Percentiles rank a stretch among this genome's conserved stretches.
phyloP scores from a whole-genome alignment of 306 rosid genomes.

The Citrullus mucosospermus region DNA sequence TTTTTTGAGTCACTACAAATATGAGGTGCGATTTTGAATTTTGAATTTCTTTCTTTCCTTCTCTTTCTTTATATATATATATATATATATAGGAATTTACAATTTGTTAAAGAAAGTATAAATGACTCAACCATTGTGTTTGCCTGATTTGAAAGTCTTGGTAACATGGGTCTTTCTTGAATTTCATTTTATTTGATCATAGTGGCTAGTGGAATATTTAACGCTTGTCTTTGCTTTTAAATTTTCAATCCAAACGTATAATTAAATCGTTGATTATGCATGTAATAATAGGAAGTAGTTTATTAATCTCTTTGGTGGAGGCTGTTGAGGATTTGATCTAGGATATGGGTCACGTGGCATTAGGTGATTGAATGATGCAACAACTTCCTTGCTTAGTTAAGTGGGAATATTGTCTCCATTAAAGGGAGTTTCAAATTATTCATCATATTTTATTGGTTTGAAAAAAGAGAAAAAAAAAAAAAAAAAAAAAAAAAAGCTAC shows the following conservation, averaged over 20 bases:
- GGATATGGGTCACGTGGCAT: background rate
- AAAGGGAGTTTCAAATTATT: background rate
- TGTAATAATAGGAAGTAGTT: background rate
- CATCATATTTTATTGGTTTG: too few species aligned
- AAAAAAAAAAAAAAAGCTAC: background rate
- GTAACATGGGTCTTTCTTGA: background rate
- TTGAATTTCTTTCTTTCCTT: too few species aligned
- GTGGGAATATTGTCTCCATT: slow-evolving; percentile 5
- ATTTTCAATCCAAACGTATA: background rate
- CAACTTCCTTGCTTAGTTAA: background rate
- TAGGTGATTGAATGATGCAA: background rate
- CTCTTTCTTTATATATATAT: too few species aligned
- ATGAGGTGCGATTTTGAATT: too few species aligned
- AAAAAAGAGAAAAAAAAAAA: background rate
- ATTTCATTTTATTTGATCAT: background rate
- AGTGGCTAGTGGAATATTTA: background rate
- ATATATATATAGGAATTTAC: too few species aligned
- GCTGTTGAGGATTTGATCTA: background rate
- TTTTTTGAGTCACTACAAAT: too few species aligned
- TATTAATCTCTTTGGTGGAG: background rate
- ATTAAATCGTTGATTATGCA: background rate
- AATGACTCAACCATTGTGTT: too few species aligned
- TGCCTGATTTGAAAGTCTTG: too few species aligned
- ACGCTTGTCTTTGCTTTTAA: background rate
- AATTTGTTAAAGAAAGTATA: too few species aligned